A percentile compares a stretch with the other conserved stretches of the same genome.
Evolutionary conservation across 371 early-diverging fungal species (phyloP).

Genomic region (Actinomortierella ambigua): DNA sequence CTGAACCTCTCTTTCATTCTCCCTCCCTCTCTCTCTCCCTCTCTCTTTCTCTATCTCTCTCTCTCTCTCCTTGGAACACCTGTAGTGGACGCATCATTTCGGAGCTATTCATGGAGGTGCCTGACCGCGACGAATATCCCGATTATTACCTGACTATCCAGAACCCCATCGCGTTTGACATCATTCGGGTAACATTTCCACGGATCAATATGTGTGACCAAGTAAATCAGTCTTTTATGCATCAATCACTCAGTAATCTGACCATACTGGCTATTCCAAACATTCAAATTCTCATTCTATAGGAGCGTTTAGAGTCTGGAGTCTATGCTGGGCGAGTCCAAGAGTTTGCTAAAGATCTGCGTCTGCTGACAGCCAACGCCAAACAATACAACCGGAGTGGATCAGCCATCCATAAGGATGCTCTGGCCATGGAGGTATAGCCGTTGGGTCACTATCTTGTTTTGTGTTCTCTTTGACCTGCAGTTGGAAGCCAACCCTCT

Average conservation of each 20-base stretch:
- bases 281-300: not conserved
- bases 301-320: constrained; percentile 52
- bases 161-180: constrained; percentile 70
- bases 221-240: too few relatives aligned
- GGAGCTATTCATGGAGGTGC: constrained; percentile 81
- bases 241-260: too few relatives aligned
- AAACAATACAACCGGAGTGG: constrained; percentile 78
- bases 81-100: constrained; percentile 64
- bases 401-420: constrained; percentile 76
- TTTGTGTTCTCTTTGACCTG: too few relatives aligned
- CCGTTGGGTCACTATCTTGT: too few relatives aligned
- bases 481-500: too few relatives aligned
- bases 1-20: too few relatives aligned
- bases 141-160: constrained; percentile 89
- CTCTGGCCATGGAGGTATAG: constrained; percentile 62
- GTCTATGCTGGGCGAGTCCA: constrained; percentile 47
- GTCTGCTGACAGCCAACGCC: constrained; percentile 78
- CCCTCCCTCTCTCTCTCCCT: not conserved
- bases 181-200: constrained; percentile 49
- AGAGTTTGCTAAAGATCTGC: constrained; percentile 67
- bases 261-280: too few relatives aligned
- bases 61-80: not conserved
- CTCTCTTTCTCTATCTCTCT: not conserved
- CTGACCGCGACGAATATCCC: constrained; percentile 80
- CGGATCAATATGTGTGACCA: too few relatives aligned